Base-by-base conservation (phyloP, 2,329 filamentous ascomycete genomes). In the Rhynchosporium graminicola region DNA sequence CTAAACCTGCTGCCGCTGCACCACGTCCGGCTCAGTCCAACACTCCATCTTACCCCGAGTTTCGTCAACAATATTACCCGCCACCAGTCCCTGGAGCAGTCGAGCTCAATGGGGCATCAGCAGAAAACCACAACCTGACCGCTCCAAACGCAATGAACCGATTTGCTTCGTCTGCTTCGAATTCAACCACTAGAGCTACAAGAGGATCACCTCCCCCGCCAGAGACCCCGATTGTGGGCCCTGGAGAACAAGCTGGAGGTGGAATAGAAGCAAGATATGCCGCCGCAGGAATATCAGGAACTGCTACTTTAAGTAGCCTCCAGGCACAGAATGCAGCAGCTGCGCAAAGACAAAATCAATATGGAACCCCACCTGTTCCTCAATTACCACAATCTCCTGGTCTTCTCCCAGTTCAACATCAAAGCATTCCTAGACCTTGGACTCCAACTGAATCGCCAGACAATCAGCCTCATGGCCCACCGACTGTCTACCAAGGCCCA, bases 201-300 rank as follows among this genome's bases (percentile, higher is more conserved):
- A 85, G 95, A 69, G 95, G 95, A 48, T 98, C 94, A 33, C 95
- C 95, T 4, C 94, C 95, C 4, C 95, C 95, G 1, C 95, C 95
- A 8, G 94, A 98, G 75, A 98, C 95, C 0, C 92, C 95, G 38
- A 83, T 94, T 65, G 83, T 89, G 36, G 90, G 89, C 46, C 90
- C 89, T 1, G 87, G 85, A 20, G 81, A 80, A 59, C 81, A 87
- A n/a, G 86, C 88, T 2, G 86, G 87, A 59, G 91, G 90, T 46
- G 91, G 91, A 61, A 97, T 97, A 70, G 93, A 97, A 75, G 91
- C 92, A 57, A 86, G 92, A 60, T 97, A 96, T 81, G 93, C 93
- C 2, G 92, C 92, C 3, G 90, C 92, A 33, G 93, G 93, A 42
- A 97, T 97, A 67, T 91, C 92, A 2, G 93, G 92, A 2, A 89